Percentiles rank a stretch among this genome's conserved stretches.
These are phyloP conservation scores for Fusarium lateritium DNA, from an alignment of 2,329 filamentous ascomycete species.

Conservation along the genomic window DNA sequence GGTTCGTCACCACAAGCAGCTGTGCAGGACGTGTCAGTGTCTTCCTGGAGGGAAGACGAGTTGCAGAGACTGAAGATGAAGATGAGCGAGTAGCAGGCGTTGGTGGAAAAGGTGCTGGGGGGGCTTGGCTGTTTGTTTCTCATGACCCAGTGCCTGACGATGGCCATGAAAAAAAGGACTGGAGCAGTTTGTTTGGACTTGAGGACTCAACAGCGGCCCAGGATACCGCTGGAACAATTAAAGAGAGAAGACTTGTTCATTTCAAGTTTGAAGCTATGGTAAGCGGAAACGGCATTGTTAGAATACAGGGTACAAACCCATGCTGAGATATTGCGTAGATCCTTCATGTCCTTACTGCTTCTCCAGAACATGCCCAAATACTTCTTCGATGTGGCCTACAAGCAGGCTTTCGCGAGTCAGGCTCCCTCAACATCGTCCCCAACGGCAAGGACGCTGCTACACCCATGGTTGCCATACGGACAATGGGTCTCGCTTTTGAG, in stretches of 20 bases:
- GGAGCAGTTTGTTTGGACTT: conserved; percentile 51
- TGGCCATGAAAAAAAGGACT: conserved; percentile 50
- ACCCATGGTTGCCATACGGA: conserved; percentile 88
- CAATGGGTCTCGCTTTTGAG: conserved; percentile 85
- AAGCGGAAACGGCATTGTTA: conserved; percentile 54
- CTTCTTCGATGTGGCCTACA: conserved; percentile 82
- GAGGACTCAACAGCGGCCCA: conserved; percentile 46
- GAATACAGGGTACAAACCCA: conserved; percentile 23
- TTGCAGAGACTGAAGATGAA: conserved; percentile 34
- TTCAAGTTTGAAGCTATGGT: conserved; percentile 98
- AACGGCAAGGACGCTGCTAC: conserved; percentile 55
- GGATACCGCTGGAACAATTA: conserved; percentile 39
- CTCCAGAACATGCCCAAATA: conserved; percentile 79
- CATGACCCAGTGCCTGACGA: conserved; percentile 75
- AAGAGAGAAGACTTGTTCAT: conserved; percentile 72
- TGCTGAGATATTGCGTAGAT: conserved; percentile 71
- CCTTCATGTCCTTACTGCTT: conserved; percentile 87
- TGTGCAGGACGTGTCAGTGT: conserved; percentile 91
- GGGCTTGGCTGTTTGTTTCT: conserved; percentile 89
- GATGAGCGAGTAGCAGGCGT: conserved; percentile 67
- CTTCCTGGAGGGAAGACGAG: conserved; percentile 83
- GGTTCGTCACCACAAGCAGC: conserved; percentile 92
- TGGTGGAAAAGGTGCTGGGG: conserved; percentile 88
- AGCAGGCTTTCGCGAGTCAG: conserved; percentile 92
- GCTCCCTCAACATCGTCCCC: conserved; percentile 76